phyloP scores from a whole-genome alignment of 1,139 yeast genomes.

The Pichia sp. region DNA sequence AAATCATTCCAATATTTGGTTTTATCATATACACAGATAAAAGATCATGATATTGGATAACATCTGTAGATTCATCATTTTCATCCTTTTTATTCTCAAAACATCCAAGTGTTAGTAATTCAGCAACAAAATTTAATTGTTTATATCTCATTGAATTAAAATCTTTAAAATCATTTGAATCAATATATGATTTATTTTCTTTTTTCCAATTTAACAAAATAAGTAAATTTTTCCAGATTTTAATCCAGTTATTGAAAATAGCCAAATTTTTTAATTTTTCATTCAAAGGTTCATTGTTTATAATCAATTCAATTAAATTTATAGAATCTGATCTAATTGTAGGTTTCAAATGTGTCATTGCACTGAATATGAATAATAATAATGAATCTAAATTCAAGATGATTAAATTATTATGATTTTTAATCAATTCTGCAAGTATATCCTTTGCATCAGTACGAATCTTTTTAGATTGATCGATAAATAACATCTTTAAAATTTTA shows the following conservation, averaged over 20 bases:
- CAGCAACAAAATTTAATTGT: conserved; percentile 15
- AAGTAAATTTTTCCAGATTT: conserved; percentile 39
- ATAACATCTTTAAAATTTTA: conserved; percentile 48
- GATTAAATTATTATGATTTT: conserved; percentile 12
- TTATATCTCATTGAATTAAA: conserved; percentile 15
- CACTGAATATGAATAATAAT: conserved; percentile 74
- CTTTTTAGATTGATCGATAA: conserved; percentile 52
- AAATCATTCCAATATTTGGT: conserved; percentile 16
- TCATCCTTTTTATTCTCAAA: conserved; percentile 7
- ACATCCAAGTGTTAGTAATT: conserved; percentile 13
- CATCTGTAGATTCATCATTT: background rate
- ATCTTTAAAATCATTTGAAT: conserved; percentile 26
- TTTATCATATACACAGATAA: conserved; percentile 21
- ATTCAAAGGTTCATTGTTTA: conserved; percentile 29
- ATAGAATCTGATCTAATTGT: conserved; percentile 68
- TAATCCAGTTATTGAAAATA: conserved; percentile 27
- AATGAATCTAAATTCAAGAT: conserved; percentile 57
- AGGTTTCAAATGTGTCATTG: conserved; percentile 88
- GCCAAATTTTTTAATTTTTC: conserved; percentile 38
- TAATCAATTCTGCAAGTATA: conserved; percentile 10
- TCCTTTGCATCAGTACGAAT: conserved; percentile 42
- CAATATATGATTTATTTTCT: conserved; percentile 18
- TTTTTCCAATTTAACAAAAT: conserved; percentile 53
- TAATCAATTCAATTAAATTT: conserved; percentile 48
- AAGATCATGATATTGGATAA: conserved; percentile 22